phyloP scores from a whole-genome alignment of 805 yeast species.

The Blastobotrys terrestris region DNA sequence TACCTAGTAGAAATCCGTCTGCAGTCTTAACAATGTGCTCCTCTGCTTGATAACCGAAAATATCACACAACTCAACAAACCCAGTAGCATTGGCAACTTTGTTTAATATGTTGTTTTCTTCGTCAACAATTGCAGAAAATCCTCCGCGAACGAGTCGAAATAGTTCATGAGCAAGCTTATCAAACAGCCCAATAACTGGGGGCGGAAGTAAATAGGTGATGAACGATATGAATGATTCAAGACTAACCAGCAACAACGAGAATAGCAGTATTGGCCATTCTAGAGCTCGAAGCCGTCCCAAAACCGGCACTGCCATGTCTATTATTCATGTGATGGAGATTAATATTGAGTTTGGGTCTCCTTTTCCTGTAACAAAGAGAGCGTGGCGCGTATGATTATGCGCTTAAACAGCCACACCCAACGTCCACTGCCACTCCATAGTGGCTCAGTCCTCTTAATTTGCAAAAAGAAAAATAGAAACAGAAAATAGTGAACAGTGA shows the following conservation, averaged over 20 bases:
- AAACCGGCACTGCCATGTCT: too few species aligned
- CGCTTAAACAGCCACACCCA: too few species aligned
- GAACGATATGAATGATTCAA: conserved; percentile 26
- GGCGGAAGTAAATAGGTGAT: conserved; percentile 28
- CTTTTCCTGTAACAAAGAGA: too few species aligned
- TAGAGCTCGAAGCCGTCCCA: conserved; percentile 26
- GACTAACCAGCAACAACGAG: conserved; percentile 27
- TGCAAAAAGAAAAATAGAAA: too few species aligned
- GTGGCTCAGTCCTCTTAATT: too few species aligned
- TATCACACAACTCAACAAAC: conserved; percentile 58
- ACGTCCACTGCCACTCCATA: too few species aligned
- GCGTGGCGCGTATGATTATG: too few species aligned
- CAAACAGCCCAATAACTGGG: conserved; percentile 22
- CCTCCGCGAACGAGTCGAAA: too few species aligned
- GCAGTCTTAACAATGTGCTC: conserved; percentile 70
- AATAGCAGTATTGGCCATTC: conserved; percentile 32
- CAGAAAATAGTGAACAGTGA: too few species aligned
- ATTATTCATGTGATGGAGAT: too few species aligned
- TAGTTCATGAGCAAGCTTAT: conserved; percentile 14
- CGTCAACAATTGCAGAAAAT: too few species aligned
- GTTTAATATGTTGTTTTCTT: conserved; percentile 6
- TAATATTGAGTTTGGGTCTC: too few species aligned
- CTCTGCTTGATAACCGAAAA: conserved; percentile 67
- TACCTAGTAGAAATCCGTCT: conserved; percentile 69
- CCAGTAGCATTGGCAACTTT: conserved; percentile 24